phyloP scores from a whole-genome alignment of 1,284 basidiomycete species.

The Coniferiporia weirii region DNA sequence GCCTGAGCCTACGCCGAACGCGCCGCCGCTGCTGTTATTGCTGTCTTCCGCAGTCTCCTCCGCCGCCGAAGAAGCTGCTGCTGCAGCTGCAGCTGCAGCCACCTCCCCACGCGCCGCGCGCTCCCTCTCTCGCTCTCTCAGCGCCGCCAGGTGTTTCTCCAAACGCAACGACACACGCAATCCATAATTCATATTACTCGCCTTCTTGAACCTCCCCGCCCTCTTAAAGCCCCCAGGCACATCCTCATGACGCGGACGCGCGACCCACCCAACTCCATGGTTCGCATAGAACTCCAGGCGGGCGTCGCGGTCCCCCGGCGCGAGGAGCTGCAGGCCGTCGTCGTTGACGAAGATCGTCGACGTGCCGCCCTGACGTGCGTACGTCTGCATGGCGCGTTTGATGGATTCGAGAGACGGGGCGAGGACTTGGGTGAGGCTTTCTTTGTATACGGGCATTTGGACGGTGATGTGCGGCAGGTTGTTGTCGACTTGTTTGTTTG shows the following conservation, averaged over 20 bases:
- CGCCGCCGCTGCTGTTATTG: conserved; percentile 22
- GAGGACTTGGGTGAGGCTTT: conserved; percentile 39
- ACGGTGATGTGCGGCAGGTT: conserved; percentile 70
- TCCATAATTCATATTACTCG: conserved; percentile 86
- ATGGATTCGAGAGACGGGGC: conserved; percentile 71
- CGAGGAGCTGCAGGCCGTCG: conserved; percentile 64
- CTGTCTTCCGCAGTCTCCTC: conserved; percentile 22
- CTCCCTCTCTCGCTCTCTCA: conserved; percentile 21
- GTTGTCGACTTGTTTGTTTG: conserved; percentile 58
- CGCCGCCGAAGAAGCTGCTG: too few relatives aligned
- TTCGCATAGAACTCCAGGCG: conserved; percentile 74
- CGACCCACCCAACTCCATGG: conserved; percentile 80
- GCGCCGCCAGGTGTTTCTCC: conserved; percentile 61
- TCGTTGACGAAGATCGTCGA: conserved; percentile 75
- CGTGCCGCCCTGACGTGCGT: conserved; percentile 77
- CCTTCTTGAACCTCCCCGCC: conserved; percentile 87
- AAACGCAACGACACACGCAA: conserved; percentile 66
- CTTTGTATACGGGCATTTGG: conserved; percentile 80
- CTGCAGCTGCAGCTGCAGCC: too few relatives aligned
- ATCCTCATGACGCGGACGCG: conserved; percentile 66
- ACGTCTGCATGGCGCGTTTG: conserved; percentile 84
- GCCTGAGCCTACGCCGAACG: conserved; percentile 22
- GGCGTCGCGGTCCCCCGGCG: conserved; percentile 55
- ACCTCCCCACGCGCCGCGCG: conserved; percentile 33
- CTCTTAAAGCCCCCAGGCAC: conserved; percentile 64